These are phyloP conservation scores for Penicillium coffeae DNA, from an alignment of 495 filamentous ascomycete species.

Conservation along the genomic window DNA sequence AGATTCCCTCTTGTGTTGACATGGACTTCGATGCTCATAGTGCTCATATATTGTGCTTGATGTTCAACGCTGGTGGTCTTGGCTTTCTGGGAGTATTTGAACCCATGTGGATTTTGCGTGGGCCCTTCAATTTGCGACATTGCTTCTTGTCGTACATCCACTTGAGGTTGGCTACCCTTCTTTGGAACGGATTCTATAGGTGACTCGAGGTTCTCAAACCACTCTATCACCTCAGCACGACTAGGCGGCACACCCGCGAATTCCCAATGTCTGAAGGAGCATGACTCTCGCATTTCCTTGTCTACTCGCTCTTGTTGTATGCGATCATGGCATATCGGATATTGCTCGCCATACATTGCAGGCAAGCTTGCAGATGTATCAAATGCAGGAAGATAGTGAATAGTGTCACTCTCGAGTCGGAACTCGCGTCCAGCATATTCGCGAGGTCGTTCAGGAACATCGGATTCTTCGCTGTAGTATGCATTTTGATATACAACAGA, in stretches of 20 bases:
- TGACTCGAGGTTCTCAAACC: constrained; percentile 50
- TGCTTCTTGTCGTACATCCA: constrained; percentile 26
- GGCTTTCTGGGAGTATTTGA: constrained; percentile 80
- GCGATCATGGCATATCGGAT: constrained; percentile 40
- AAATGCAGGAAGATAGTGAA: constrained; percentile 77
- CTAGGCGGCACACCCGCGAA: constrained; percentile 60
- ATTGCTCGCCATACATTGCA: constrained; percentile 53
- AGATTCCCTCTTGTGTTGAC: constrained; percentile 81
- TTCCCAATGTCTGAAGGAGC: constrained; percentile 34
- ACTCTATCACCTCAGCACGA: constrained; percentile 63
- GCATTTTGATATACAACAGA: constrained; percentile 77
- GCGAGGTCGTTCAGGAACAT: constrained; percentile 73
- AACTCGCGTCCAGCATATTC: constrained; percentile 92
- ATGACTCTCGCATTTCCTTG: constrained; percentile 41
- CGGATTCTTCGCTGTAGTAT: constrained; percentile 79
- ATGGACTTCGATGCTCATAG: constrained; percentile 93
- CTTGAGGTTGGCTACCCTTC: constrained; percentile 10
- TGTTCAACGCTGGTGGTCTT: constrained; percentile 74
- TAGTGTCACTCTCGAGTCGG: constrained; percentile 65
- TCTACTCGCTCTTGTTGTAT: constrained; percentile 47
- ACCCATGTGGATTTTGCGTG: constrained; percentile 80
- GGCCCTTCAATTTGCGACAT: constrained; percentile 86
- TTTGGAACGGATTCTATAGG: background rate
- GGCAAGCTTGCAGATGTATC: constrained; percentile 58
- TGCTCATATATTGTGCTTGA: constrained; percentile 92